Percentiles rank a stretch among this genome's conserved stretches.
phyloP scores from a whole-genome alignment of 306 rosid genomes.

The Adenanthera pavonina region DNA sequence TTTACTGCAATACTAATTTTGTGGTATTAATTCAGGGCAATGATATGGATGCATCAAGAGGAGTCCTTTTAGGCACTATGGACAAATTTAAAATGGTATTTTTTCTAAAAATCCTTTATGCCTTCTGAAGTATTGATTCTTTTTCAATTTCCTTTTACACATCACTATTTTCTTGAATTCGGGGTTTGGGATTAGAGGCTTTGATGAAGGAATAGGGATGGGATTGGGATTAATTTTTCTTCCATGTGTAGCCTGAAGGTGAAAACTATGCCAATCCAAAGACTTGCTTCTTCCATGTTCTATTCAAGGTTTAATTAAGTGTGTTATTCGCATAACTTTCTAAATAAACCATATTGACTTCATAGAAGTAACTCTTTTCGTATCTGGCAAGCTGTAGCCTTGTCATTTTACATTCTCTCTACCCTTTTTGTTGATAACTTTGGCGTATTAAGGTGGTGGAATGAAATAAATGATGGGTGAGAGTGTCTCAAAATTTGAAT shows the following conservation, averaged over 20 bases:
- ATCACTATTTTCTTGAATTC: not conserved
- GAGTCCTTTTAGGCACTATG: slow-evolving; percentile 89
- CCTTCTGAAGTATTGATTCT: slow-evolving; percentile 14
- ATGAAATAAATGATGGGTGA: slow-evolving; percentile 96
- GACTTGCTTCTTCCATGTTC: slow-evolving; percentile 55
- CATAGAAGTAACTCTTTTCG: slow-evolving; percentile 28
- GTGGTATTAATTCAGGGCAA: slow-evolving; percentile 63
- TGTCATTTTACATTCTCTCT: slow-evolving; percentile 95
- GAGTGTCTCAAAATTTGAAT: slow-evolving; percentile 75
- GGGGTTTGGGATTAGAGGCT: not conserved
- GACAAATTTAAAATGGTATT: slow-evolving; percentile 91
- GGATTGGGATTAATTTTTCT: not conserved
- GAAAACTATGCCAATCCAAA: slow-evolving; percentile 93
- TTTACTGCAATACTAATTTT: slow-evolving; percentile 31
- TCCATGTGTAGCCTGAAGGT: slow-evolving; percentile 64
- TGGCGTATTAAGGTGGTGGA: slow-evolving; percentile 98
- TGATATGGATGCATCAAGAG: slow-evolving; percentile 97
- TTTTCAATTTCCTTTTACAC: not conserved
- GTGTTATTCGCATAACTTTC: not conserved
- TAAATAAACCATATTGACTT: slow-evolving; percentile 14
- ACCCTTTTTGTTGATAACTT: slow-evolving; percentile 80
- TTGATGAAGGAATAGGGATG: not conserved
- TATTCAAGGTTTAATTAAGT: slow-evolving; percentile 60
- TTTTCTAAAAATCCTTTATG: not conserved
- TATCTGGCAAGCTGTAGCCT: slow-evolving; percentile 73